phyloP scores from a whole-genome alignment of 2,329 filamentous ascomycete genomes.

The Cytospora leucostoma region DNA sequence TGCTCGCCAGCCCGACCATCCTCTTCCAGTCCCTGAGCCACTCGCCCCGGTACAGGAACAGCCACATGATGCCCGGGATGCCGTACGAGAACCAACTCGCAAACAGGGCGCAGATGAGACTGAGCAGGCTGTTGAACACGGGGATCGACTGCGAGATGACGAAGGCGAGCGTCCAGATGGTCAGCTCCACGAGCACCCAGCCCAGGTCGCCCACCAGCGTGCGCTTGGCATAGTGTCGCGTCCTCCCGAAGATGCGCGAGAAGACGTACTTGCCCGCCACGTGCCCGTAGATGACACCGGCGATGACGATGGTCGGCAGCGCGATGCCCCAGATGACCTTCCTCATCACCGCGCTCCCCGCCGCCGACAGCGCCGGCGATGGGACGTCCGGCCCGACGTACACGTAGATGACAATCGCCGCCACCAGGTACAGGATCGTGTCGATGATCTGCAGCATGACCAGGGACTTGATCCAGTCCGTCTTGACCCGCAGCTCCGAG shows the following conservation, averaged over 20 bases:
- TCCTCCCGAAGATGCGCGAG: slow-evolving; percentile 61
- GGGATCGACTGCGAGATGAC: slow-evolving; percentile 71
- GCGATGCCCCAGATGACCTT: slow-evolving; percentile 71
- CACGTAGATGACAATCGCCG: slow-evolving; percentile 67
- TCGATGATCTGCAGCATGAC: slow-evolving; percentile 59
- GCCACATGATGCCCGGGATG: slow-evolving; percentile 49
- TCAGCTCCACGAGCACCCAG: slow-evolving; percentile 60
- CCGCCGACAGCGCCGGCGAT: slow-evolving; percentile 67
- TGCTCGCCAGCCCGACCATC: slow-evolving; percentile 37
- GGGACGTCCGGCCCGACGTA: slow-evolving; percentile 63
- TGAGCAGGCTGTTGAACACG: slow-evolving; percentile 66
- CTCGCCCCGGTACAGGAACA: slow-evolving; percentile 48
- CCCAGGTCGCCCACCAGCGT: slow-evolving; percentile 52
- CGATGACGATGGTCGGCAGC: slow-evolving; percentile 69
- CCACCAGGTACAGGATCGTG: slow-evolving; percentile 63
- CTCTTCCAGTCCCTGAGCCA: slow-evolving; percentile 41
- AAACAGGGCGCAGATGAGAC: slow-evolving; percentile 63
- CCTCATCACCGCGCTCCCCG: slow-evolving; percentile 51
- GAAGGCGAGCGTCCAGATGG: slow-evolving; percentile 63
- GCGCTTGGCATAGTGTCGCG: slow-evolving; percentile 54
- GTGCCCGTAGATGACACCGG: slow-evolving; percentile 70
- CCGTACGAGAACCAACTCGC: slow-evolving; percentile 67
- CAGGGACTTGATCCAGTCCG: slow-evolving; percentile 41
- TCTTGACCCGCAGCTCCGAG: slow-evolving; percentile 62
- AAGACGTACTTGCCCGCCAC: slow-evolving; percentile 69